A percentile compares a stretch with the other conserved stretches of the same genome.
These are phyloP conservation scores for Penicillium coprophilum DNA, from an alignment of 495 filamentous ascomycete species.

Conservation along the genomic window DNA sequence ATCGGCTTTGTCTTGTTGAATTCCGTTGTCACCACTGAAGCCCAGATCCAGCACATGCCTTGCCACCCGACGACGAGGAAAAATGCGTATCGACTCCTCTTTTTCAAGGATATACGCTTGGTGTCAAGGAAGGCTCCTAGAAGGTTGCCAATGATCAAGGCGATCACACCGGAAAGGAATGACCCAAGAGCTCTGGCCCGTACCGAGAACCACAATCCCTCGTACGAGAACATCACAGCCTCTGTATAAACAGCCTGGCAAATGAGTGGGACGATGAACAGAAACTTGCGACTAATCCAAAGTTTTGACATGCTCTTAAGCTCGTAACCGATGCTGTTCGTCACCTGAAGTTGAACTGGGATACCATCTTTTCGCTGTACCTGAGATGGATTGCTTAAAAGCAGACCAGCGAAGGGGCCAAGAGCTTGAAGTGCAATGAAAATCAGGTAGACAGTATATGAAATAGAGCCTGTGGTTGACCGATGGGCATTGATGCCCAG, in stretches of 20 bases:
- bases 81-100: conserved; percentile 45
- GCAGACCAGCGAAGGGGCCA: conserved; percentile 53
- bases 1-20: conserved; percentile 50
- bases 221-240: conserved; percentile 63
- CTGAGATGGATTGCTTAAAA: conserved; percentile 51
- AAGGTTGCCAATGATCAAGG: conserved; percentile 56
- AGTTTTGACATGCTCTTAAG: conserved; percentile 50
- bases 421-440: conserved; percentile 63
- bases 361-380: conserved; percentile 59
- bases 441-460: conserved; percentile 57
- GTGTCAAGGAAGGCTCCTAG: conserved; percentile 57
- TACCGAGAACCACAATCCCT: conserved; percentile 60
- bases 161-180: conserved; percentile 60
- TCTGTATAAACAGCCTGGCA: conserved; percentile 61
- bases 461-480: conserved; percentile 56
- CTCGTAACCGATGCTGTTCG: conserved; percentile 48
- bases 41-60: conserved; percentile 64
- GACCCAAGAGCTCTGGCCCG: conserved; percentile 61
- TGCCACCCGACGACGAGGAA: conserved; percentile 50
- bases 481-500: conserved; percentile 58
- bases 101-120: conserved; percentile 47
- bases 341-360: conserved; percentile 50
- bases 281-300: conserved; percentile 52
- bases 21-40: conserved; percentile 53
- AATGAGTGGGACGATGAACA: conserved; percentile 60